Base-by-base conservation (phyloP, 1,139 yeast species). In the Wickerhamomyces sp. region DNA sequence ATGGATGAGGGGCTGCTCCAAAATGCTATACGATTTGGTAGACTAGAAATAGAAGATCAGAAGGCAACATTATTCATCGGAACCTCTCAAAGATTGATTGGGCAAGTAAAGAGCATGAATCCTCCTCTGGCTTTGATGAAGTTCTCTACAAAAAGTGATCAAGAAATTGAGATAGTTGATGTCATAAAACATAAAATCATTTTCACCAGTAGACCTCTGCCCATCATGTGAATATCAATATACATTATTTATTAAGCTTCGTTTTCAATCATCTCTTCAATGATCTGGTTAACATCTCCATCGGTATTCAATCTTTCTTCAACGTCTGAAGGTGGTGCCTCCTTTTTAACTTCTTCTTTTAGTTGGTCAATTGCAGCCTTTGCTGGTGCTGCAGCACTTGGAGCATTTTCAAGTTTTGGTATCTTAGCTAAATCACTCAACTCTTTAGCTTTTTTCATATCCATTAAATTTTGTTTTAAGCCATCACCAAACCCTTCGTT, bases 201-300 rank as follows among this genome's bases (percentile, higher is more conserved):
- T 7, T 83, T 83, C 54, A 75, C 71, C 40, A 74, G 76, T 29
- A 66, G 92, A 45, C 90, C 92, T 0, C 63, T 83, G 41, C 92
- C 92, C 4, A 79, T 83, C 38, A 82, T 82, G 89, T 81, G 58
- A 63, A n/a, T n/a, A n/a, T n/a, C n/a, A n/a, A n/a, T n/a, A n/a
- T 14, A 13, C 8, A 22, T 22, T 21, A 18, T n/a, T 21, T n/a
- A 4, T 10, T 19, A 21, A 13, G 31, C 39, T 4, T 33, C 49
- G 14, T 42, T 30, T 15, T 43, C 36, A 14, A 52, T 47, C 42
- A 54, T 35, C 15, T 53, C 52, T 28, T 54, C 58, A 19, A 54
- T 31, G 20, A 54, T 49, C 16, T 47, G 46, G 31, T 48, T 48
- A 7, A 46, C 46, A 33, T 43, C 35, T 12, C 43, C 42, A 17